Conservation (phyloP, 1,139 yeast species). For the Groenewaldozyma sp. region DNA sequence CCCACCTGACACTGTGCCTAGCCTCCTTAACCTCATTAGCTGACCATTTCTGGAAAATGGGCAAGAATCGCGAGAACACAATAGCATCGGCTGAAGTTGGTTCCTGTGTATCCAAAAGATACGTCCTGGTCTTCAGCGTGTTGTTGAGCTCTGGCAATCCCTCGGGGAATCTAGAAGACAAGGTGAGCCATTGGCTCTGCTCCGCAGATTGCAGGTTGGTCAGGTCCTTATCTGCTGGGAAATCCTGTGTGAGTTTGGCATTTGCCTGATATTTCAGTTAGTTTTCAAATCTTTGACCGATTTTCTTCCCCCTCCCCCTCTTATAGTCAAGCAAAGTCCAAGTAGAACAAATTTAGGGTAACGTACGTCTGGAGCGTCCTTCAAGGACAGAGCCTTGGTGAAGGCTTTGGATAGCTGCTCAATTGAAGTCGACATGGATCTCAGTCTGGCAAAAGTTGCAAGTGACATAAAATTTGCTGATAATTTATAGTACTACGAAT, state of each 20-base stretch:
- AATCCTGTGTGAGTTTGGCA: slow-evolving; percentile 14
- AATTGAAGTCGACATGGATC: slow-evolving; percentile 14
- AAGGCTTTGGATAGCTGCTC: slow-evolving; percentile 22
- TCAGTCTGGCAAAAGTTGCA: not conserved
- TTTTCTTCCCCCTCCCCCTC: too few relatives aligned
- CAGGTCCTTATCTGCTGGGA: slow-evolving; percentile 18
- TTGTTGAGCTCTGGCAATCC: slow-evolving; percentile 52
- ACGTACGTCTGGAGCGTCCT: slow-evolving; percentile 15
- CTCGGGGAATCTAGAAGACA: slow-evolving; percentile 54
- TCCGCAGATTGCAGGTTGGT: slow-evolving; percentile 50
- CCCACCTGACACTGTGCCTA: slow-evolving; percentile 91
- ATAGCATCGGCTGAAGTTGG: slow-evolving; percentile 62
- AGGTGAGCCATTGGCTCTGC: slow-evolving; percentile 70
- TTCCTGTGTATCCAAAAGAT: slow-evolving; percentile 49
- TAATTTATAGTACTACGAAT: too few relatives aligned
- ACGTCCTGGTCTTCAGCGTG: slow-evolving; percentile 59
- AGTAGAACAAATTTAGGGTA: too few relatives aligned
- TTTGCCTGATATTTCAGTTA: slow-evolving; percentile 12
- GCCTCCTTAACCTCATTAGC: slow-evolving; percentile 44
- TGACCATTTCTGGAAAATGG: slow-evolving; percentile 50
- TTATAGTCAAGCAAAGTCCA: too few relatives aligned
- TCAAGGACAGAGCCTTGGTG: slow-evolving; percentile 18
- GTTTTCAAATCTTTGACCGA: too few relatives aligned
- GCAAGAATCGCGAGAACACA: slow-evolving; percentile 56
- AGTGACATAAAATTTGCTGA: not conserved